phyloP scores from a whole-genome alignment of 2,329 filamentous ascomycete species.

The Bipolaris sorokiniana region DNA sequence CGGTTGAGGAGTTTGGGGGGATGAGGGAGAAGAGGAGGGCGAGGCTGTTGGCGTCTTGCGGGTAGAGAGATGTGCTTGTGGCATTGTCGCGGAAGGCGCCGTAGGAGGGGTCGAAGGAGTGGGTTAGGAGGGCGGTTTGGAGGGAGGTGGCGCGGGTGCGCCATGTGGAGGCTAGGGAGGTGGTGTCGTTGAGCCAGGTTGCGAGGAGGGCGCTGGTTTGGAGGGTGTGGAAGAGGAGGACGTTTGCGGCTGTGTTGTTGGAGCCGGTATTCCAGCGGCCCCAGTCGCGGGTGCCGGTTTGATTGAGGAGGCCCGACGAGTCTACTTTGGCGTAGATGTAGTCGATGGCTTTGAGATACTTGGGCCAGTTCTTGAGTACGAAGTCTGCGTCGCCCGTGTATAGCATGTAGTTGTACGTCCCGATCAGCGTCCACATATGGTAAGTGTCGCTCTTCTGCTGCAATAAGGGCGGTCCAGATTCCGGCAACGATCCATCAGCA shows the following conservation, averaged over 20 bases:
- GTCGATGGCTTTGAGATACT: slow-evolving; percentile 21
- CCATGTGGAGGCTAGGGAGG: not conserved
- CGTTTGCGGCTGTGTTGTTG: slow-evolving; percentile 44
- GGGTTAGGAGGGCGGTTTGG: slow-evolving; percentile 8
- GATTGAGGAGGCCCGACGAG: slow-evolving; percentile 22
- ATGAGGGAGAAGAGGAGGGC: slow-evolving; percentile 33
- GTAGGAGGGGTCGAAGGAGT: slow-evolving; percentile 14
- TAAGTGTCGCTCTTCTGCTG: slow-evolving; percentile 30
- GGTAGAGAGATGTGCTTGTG: slow-evolving; percentile 21
- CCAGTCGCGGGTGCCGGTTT: slow-evolving; percentile 39
- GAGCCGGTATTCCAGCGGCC: slow-evolving; percentile 37
- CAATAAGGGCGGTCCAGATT: slow-evolving; percentile 23
- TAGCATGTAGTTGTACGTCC: slow-evolving; percentile 29
- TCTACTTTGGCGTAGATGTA: slow-evolving; percentile 21
- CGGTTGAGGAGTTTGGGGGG: slow-evolving; percentile 13
- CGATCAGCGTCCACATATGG: slow-evolving; percentile 30
- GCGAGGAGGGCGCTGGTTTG: slow-evolving; percentile 26
- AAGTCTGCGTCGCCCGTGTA: slow-evolving; percentile 21
- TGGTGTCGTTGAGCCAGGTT: slow-evolving; percentile 10
- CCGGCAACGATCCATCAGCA: slow-evolving; percentile 23
- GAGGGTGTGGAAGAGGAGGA: slow-evolving; percentile 42
- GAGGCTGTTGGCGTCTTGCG: slow-evolving; percentile 34
- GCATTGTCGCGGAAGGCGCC: slow-evolving; percentile 27
- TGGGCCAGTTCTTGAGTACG: slow-evolving; percentile 20
- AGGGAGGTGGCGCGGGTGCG: slow-evolving; percentile 3